A percentile compares a stretch with the other conserved stretches of the same genome.
Conservation (phyloP, 768 basidiomycete species). For the Leccinum barrowsii region DNA sequence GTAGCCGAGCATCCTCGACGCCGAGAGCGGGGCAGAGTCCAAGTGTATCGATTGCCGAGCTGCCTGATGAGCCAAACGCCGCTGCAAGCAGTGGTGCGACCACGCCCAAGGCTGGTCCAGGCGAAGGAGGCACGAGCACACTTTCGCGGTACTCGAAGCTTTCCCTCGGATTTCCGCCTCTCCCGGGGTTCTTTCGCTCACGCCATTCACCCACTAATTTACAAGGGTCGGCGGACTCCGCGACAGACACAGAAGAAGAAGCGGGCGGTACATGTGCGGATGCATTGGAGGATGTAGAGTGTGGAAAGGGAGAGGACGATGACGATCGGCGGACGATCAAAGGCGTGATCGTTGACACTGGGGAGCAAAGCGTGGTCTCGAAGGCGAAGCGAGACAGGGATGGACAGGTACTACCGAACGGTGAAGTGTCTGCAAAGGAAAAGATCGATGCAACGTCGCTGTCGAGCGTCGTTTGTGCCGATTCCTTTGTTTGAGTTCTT, state of each 20-base stretch:
- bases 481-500: constrained; percentile 18
- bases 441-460: constrained; percentile 19
- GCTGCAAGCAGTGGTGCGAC: constrained; percentile 53
- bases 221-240: constrained; percentile 21
- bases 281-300: constrained; percentile 6
- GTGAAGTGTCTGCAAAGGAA: constrained; percentile 16
- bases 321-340: constrained; percentile 43
- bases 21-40: constrained; percentile 26
- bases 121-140: constrained; percentile 30
- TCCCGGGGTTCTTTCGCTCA: constrained; percentile 60
- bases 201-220: constrained; percentile 50
- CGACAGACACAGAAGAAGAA: constrained; percentile 20
- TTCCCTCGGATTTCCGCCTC: constrained; percentile 54
- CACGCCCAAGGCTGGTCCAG: constrained; percentile 47
- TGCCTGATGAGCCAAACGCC: constrained; percentile 34
- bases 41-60: constrained; percentile 10
- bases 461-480: constrained; percentile 16
- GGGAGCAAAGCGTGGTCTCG: constrained; percentile 9
- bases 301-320: constrained; percentile 30
- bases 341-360: constrained; percentile 23
- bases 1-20: constrained; percentile 20
- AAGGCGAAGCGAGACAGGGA: constrained; percentile 12
- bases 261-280: constrained; percentile 11
- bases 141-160: constrained; percentile 39
- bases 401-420: constrained; percentile 5